phyloP scores from a whole-genome alignment of 2,329 filamentous ascomycete genomes.

The Hypocreales sp. region DNA sequence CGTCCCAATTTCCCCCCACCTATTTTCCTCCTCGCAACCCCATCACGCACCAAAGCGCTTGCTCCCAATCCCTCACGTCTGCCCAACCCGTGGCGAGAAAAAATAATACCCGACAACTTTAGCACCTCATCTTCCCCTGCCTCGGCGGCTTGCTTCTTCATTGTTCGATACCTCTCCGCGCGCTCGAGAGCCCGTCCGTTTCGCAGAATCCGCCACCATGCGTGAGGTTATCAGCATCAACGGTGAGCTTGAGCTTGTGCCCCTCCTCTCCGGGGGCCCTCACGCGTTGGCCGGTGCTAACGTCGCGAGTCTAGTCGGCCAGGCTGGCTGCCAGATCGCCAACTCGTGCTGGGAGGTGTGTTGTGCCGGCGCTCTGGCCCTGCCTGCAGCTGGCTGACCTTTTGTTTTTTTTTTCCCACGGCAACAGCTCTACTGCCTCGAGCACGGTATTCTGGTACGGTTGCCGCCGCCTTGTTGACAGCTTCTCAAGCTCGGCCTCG shows the following conservation, averaged over 20 bases:
- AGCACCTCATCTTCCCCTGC: constrained; percentile 10
- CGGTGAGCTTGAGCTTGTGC: constrained; percentile 49
- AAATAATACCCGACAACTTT: no score
- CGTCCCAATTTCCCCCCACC: constrained; percentile 31
- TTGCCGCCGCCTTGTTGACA: constrained; percentile 7
- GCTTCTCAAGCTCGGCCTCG: constrained; percentile 1
- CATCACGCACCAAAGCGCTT: constrained; percentile 9
- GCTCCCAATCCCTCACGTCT: constrained; percentile 9
- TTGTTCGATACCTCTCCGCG: constrained; percentile 6
- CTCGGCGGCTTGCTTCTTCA: constrained; percentile 8
- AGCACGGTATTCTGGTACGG: constrained; percentile 95
- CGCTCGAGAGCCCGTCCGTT: constrained; percentile 6
- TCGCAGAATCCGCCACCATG: constrained; percentile 47
- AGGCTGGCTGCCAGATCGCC: constrained; percentile 99
- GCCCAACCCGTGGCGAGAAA: no score
- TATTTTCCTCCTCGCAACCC: constrained; percentile 21
- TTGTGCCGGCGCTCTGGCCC: constrained; percentile 9
- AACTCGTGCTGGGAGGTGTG: constrained; percentile 99
- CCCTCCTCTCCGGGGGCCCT: constrained; percentile 13
- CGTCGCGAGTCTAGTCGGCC: constrained; percentile 61
- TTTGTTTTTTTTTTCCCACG: constrained; percentile 4
- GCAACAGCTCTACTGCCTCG: constrained; percentile 91
- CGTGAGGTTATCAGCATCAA: constrained; percentile 99
- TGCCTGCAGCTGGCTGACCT: not conserved
- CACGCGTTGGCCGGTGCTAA: constrained; percentile 28